phyloP scores from a whole-genome alignment of 306 rosid species.

The Quercus alba region DNA sequence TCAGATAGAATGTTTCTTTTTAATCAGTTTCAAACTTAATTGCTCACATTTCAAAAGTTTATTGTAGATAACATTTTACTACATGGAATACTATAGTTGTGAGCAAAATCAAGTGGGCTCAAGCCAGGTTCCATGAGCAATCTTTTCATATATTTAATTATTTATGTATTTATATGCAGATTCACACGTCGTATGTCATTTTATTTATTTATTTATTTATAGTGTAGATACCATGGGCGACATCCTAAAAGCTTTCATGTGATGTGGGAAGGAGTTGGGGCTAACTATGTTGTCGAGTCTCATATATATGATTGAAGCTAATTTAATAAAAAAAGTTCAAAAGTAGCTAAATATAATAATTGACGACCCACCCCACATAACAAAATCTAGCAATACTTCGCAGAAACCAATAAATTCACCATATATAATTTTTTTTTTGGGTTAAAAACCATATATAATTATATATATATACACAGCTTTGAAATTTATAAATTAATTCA shows the following conservation, averaged over 20 bases:
- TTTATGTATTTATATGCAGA: no score
- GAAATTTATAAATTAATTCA: background rate
- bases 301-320: constrained; percentile 36
- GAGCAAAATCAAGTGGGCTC: no score
- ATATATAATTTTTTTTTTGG: background rate
- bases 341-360: constrained; percentile 4
- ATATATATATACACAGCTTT: background rate
- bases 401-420: constrained; percentile 20
- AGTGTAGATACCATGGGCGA: constrained; percentile 5
- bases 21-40: no score
- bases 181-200: background rate
- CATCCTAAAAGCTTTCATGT: constrained; percentile 11
- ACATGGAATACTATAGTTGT: no score
- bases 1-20: no score
- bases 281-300: constrained; percentile 28
- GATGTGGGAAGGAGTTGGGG: background rate
- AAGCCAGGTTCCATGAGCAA: no score
- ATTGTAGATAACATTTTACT: no score
- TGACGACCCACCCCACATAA: constrained; percentile 22
- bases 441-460: no score
- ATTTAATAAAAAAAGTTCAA: constrained; percentile 16
- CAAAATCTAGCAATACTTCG: constrained; percentile 8
- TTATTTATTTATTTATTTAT: background rate
- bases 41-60: no score
- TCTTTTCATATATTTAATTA: no score